Base-by-base conservation (phyloP, 2,329 filamentous ascomycete species). In the Emmonsiellopsis sp. region DNA sequence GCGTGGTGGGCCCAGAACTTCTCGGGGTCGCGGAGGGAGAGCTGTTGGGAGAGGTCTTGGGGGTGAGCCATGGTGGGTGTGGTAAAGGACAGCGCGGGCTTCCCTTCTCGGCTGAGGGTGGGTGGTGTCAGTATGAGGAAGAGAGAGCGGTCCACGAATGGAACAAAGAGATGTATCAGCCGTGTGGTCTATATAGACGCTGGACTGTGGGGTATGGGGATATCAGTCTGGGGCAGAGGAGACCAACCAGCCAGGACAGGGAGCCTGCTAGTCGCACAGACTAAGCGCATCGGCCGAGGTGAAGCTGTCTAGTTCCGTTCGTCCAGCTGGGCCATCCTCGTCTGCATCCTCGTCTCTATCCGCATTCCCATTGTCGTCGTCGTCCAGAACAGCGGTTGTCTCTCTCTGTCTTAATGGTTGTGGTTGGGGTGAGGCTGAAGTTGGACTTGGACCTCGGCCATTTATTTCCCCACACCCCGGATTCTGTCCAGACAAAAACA, bases 1-100 rank as follows among this genome's bases (percentile, higher is more conserved):
- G 89, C 89, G 64, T 93, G 87, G 53, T 77, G 75, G 21, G 73
- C 73, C 89, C 89, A 95, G 72, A 94, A 94, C 5, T 72, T 65
- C 57, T 86, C 80, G 0, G 87, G 87, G 58, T 86, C 73, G n/a
- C 71, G 67, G 48, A 93, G 78, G 51, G 87, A 91, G 56, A 66
- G 62, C 3, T 65, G 57, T 58, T 79, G 74, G n/a, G 77, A 72
- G n/a, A 62, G 55, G 58, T 80, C 73, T 67, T 82, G 79, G 8
- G 65, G 64, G 52, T 72, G 66, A 49, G 64, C 10, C 59, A 63
- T 58, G 49, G 57, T 61, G 43, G 5, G 10, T 11, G 42, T 47
- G 21, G 6, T 14, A 27, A 27, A 27, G 21, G 21, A 27, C 21
- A 27, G 21, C 21, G 21, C 1, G 21, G 3, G 21, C 21, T 27